Percentiles rank a stretch among this genome's conserved stretches.
phyloP scores from a whole-genome alignment of 108 stramenopile species.

The Chaetoceros muelleri region DNA sequence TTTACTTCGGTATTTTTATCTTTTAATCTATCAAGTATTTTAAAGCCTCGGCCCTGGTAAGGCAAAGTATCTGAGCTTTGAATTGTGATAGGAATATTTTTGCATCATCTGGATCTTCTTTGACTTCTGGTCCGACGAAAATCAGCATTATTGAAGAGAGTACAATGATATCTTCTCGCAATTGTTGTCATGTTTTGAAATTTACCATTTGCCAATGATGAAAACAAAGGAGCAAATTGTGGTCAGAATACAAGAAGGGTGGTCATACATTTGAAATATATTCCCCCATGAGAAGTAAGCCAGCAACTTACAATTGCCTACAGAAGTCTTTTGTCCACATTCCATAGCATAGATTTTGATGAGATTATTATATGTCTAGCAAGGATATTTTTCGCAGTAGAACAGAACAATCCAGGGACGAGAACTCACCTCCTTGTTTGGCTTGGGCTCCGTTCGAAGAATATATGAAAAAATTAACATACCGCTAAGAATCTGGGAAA shows the following conservation, averaged over 20 bases:
- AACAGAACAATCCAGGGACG: not conserved
- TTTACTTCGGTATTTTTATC: no score
- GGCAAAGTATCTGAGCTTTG: no score
- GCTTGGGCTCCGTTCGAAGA: not conserved
- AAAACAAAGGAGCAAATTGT: not conserved
- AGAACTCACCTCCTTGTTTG: not conserved
- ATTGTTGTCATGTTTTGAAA: no score
- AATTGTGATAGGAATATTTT: not conserved
- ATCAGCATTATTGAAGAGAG: not conserved
- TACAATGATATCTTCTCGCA: not conserved
- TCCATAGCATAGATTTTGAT: not conserved
- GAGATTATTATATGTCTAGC: not conserved
- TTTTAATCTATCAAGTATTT: no score
- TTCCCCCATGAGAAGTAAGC: no score
- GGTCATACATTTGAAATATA: no score
- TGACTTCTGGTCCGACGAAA: not conserved
- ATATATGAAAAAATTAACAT: not conserved
- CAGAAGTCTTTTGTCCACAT: not conserved
- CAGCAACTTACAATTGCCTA: not conserved
- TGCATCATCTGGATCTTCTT: not conserved
- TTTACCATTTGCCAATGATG: not conserved
- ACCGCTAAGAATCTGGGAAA: not conserved
- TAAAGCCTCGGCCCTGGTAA: no score
- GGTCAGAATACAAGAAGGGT: not conserved
- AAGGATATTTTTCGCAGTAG: not conserved